Conservation (phyloP, 2,329 filamentous ascomycete species). For the Ophiostoma ulmi region DNA sequence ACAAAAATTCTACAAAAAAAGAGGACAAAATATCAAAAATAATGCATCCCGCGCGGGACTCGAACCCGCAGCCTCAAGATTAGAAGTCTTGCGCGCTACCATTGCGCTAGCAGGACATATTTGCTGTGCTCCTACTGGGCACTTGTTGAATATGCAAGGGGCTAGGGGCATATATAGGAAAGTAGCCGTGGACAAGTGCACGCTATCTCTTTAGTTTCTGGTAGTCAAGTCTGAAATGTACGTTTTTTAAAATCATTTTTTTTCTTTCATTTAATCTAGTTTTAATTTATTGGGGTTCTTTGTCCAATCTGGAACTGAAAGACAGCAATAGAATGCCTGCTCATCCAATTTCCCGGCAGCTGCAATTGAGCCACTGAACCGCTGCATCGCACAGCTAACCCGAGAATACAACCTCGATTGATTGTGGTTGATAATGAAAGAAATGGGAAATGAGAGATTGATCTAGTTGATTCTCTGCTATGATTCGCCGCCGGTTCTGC, state of each 20-base stretch:
- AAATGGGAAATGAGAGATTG: not conserved
- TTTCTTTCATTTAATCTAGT: not conserved
- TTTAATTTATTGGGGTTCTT: not conserved
- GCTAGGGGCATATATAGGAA: not conserved
- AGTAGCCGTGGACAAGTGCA: not conserved
- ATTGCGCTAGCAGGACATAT: slow-evolving; percentile 25
- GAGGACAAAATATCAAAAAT: slow-evolving; percentile 13
- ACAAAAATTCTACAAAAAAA: not conserved
- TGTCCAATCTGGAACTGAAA: not conserved
- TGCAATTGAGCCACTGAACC: not conserved
- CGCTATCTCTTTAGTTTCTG: not conserved
- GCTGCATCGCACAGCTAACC: not conserved
- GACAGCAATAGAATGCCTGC: not conserved
- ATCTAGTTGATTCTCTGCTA: not conserved
- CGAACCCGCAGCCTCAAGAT: slow-evolving; percentile 35
- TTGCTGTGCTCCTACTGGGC: slow-evolving; percentile 12
- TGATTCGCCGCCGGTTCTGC: not conserved
- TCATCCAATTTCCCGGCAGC: not conserved
- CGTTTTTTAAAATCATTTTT: not conserved
- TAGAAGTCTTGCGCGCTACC: slow-evolving; percentile 69
- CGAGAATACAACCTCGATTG: not conserved
- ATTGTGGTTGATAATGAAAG: not conserved
- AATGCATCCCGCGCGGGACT: slow-evolving; percentile 45
- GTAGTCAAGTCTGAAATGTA: not conserved
- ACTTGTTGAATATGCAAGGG: not conserved